Evolutionary conservation across 305 asterid species (phyloP).

Genomic region (Solanum hybrid): DNA sequence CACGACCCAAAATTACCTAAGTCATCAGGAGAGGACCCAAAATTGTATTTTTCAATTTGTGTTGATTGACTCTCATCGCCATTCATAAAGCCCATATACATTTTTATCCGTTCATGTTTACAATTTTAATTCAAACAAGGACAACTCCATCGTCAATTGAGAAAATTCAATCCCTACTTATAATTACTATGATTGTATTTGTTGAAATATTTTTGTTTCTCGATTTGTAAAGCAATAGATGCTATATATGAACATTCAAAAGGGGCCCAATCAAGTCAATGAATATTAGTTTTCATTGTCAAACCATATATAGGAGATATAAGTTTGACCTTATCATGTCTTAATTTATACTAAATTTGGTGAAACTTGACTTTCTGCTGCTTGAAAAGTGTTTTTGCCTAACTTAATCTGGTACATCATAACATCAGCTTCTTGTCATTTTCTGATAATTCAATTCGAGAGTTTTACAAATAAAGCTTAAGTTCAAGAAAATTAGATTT

Average conservation of each 20-base stretch:
- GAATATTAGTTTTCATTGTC: neutral
- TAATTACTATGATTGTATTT: neutral
- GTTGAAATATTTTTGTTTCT: neutral
- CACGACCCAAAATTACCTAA: neutral
- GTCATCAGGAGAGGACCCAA: neutral
- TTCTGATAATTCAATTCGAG: neutral
- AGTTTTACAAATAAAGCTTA: neutral
- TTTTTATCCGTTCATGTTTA: neutral
- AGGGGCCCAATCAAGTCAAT: neutral
- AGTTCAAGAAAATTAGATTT: neutral
- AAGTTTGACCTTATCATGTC: neutral
- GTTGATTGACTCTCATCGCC: neutral
- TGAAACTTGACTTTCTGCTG: neutral
- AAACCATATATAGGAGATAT: neutral
- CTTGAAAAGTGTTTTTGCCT: neutral
- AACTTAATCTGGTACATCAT: neutral
- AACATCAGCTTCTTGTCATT: neutral
- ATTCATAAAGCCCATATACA: neutral
- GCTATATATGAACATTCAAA: neutral
- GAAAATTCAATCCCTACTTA: neutral
- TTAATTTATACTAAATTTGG: neutral
- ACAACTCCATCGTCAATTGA: neutral
- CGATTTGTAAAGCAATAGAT: neutral
- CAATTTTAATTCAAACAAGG: neutral
- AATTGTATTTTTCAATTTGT: neutral